phyloP scores from a whole-genome alignment of 257 asterid genomes.

The Haberlea rhodopensis region DNA sequence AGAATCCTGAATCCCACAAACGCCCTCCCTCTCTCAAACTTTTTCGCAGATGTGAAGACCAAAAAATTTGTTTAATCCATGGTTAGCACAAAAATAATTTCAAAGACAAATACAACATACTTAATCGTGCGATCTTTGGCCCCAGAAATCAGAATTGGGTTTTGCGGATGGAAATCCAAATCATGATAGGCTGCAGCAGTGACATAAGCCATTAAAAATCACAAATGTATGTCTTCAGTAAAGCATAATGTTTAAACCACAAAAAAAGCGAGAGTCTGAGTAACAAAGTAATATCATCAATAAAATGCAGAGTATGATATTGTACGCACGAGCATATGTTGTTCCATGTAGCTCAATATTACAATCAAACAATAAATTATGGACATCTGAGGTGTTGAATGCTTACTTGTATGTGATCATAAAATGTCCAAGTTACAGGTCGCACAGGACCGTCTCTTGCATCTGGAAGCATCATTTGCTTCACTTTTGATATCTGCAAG shows the following conservation, averaged over 20 bases:
- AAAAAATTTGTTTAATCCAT: slow-evolving; percentile 9
- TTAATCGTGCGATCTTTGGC: slow-evolving; percentile 89
- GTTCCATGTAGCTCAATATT: slow-evolving; percentile 11
- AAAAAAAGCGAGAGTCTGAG: slow-evolving; percentile 1
- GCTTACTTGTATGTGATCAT: slow-evolving; percentile 71
- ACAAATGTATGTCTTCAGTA: slow-evolving; percentile 7
- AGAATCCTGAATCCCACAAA: slow-evolving; percentile 7
- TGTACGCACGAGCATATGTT: slow-evolving; percentile 10
- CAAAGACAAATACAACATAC: slow-evolving; percentile 40
- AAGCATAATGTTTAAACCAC: slow-evolving; percentile 15
- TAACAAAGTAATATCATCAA: slow-evolving; percentile 8
- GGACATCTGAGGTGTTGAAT: slow-evolving; percentile 14
- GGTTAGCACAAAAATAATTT: slow-evolving; percentile 24
- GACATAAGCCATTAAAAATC: slow-evolving; percentile 29
- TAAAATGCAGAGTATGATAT: slow-evolving; percentile 7
- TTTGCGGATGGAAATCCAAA: slow-evolving; percentile 90
- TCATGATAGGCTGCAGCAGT: slow-evolving; percentile 78
- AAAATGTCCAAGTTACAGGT: slow-evolving; percentile 68
- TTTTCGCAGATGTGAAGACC: slow-evolving; percentile 14
- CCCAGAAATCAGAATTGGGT: slow-evolving; percentile 72
- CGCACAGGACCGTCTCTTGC: slow-evolving; percentile 62
- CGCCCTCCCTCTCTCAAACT: not conserved
- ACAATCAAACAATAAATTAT: slow-evolving; percentile 8
- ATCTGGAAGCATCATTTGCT: slow-evolving; percentile 79
- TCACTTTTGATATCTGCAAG: slow-evolving; percentile 57